Conservation (phyloP, 805 yeast genomes). For the Lipomyces oligophaga region DNA sequence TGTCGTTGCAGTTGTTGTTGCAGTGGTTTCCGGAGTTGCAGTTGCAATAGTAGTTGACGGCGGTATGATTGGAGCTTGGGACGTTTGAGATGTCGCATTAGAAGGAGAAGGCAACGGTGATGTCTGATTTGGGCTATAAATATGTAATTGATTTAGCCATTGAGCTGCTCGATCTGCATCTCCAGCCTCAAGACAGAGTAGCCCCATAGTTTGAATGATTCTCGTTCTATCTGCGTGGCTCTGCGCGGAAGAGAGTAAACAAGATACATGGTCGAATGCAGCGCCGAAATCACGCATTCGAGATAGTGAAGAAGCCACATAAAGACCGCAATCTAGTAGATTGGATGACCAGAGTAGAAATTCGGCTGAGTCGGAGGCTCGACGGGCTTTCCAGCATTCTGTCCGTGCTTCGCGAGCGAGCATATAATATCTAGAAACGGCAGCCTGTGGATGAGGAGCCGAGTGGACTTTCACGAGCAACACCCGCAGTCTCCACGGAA, state of each 20-base stretch:
- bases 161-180: slow-evolving; percentile 8
- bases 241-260: slow-evolving; percentile 10
- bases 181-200: slow-evolving; percentile 21
- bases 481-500: slow-evolving; percentile 38
- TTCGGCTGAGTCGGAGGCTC: no score
- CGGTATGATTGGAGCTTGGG: not conserved
- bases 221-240: not conserved
- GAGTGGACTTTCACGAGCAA: slow-evolving; percentile 35
- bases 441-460: slow-evolving; percentile 37
- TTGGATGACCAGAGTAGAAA: slow-evolving; percentile 1
- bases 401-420: slow-evolving; percentile 38
- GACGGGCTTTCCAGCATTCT: slow-evolving; percentile 26
- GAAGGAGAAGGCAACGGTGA: not conserved
- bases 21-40: not conserved
- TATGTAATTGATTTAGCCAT: slow-evolving; percentile 19
- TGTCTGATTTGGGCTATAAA: slow-evolving; percentile 10
- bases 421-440: slow-evolving; percentile 35
- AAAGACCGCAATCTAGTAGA: slow-evolving; percentile 31
- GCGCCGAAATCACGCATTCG: slow-evolving; percentile 36
- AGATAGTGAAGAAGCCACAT: slow-evolving; percentile 36
- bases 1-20: not conserved
- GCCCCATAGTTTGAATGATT: slow-evolving; percentile 15
- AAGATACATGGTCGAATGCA: slow-evolving; percentile 35
- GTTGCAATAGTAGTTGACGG: not conserved
- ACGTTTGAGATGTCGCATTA: no score